phyloP scores from a whole-genome alignment of 768 basidiomycete genomes.

The Tulasnella sp. region DNA sequence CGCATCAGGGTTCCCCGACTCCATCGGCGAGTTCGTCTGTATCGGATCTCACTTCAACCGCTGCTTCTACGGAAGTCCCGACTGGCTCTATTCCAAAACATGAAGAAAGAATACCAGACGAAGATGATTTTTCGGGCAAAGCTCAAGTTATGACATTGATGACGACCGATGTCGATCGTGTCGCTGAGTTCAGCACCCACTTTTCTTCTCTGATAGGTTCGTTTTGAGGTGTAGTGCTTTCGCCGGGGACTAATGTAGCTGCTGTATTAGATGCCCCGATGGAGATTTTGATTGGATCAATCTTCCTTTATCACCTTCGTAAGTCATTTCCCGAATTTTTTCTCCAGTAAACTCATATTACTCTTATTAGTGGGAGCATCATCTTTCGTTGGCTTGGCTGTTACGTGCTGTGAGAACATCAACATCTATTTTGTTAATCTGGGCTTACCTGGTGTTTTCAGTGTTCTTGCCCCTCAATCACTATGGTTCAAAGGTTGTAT shows the following conservation, averaged over 20 bases:
- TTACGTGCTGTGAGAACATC: slow-evolving; percentile 34
- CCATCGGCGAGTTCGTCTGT: not conserved
- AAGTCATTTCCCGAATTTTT: too few species aligned
- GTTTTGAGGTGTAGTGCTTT: not conserved
- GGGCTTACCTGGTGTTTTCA: slow-evolving; percentile 12
- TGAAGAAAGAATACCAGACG: slow-evolving; percentile 20
- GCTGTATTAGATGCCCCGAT: slow-evolving; percentile 55
- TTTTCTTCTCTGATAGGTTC: slow-evolving; percentile 31
- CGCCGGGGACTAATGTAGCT: not conserved
- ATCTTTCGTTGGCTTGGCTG: slow-evolving; percentile 61
- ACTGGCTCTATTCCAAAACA: not conserved
- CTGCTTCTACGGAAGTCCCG: not conserved
- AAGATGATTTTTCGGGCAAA: slow-evolving; percentile 39
- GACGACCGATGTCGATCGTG: slow-evolving; percentile 29
- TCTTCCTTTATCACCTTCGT: slow-evolving; percentile 68
- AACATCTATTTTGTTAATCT: not conserved
- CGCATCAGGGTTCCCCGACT: not conserved
- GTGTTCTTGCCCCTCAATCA: slow-evolving; percentile 65
- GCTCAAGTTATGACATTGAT: slow-evolving; percentile 31
- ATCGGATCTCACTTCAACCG: not conserved
- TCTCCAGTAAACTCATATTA: too few species aligned
- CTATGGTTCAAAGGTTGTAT: slow-evolving; percentile 64
- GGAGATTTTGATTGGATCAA: slow-evolving; percentile 58
- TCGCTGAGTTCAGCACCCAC: slow-evolving; percentile 24
- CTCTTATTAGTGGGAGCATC: too few species aligned